Evolutionary conservation across 202 grass and related monocot genomes (phyloP).

Genomic region (Dendrocalamus latiflorus): DNA sequence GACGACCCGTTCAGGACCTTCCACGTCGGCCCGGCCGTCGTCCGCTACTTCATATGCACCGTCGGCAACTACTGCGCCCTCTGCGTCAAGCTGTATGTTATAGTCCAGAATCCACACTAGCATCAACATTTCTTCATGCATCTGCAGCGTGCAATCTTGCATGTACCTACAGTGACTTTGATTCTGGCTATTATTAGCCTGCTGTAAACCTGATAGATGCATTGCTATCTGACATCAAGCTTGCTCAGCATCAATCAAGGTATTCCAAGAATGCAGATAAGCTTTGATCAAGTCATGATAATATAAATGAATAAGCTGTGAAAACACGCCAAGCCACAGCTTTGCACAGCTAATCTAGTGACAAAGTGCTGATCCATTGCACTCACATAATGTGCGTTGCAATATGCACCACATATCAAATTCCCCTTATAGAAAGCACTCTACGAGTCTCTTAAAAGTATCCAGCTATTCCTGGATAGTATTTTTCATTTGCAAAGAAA

Average conservation of each 20-base stretch:
- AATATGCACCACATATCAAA: constrained; percentile 11
- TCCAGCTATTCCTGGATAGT: constrained; percentile 7
- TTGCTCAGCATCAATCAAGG: not conserved
- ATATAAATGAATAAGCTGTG: not conserved
- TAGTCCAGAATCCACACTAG: not conserved
- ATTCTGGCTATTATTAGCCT: too few relatives aligned
- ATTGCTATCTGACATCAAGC: not conserved
- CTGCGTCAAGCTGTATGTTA: constrained; percentile 28
- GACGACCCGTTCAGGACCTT: constrained; percentile 30
- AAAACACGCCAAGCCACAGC: not conserved
- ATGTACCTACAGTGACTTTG: not conserved
- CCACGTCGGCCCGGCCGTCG: constrained; percentile 6
- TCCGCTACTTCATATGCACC: constrained; percentile 43
- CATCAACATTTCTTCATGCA: not conserved
- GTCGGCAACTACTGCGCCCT: constrained; percentile 56
- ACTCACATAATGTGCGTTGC: not conserved
- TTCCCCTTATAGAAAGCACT: not conserved
- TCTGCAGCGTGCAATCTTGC: not conserved
- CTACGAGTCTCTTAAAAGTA: not conserved
- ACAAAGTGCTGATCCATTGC: not conserved
- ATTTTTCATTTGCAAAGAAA: constrained; percentile 15
- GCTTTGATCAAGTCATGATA: too few relatives aligned
- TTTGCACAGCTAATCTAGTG: not conserved
- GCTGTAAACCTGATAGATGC: not conserved
- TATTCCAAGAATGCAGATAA: not conserved